A percentile compares a stretch with the other conserved stretches of the same genome.
phyloP scores from a whole-genome alignment of 345 rosid species.

The Orychophragmus violaceus region DNA sequence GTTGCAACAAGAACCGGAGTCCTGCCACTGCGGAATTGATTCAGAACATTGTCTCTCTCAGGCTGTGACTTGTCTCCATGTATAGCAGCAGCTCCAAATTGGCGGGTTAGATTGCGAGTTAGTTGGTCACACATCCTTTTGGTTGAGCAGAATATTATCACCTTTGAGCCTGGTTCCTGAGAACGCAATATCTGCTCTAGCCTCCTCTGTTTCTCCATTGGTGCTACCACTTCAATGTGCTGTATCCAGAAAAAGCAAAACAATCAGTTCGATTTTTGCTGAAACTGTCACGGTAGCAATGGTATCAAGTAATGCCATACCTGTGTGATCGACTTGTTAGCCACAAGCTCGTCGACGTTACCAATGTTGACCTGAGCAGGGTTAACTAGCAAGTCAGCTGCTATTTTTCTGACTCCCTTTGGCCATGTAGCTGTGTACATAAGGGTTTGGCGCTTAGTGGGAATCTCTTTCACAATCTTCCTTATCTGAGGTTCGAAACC shows the following conservation, averaged over 20 bases:
- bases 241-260: constrained; percentile 24
- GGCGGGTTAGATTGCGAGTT: constrained; percentile 61
- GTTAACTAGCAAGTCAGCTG: constrained; percentile 84
- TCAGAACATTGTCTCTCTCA: constrained; percentile 72
- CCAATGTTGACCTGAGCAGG: constrained; percentile 98
- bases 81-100: constrained; percentile 56
- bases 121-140: constrained; percentile 91
- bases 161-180: neutral
- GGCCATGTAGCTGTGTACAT: constrained; percentile 99
- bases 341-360: constrained; percentile 93
- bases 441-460: constrained; percentile 88
- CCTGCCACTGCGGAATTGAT: constrained; percentile 74
- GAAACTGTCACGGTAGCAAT: neutral
- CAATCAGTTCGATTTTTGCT: neutral
- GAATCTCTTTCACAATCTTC: constrained; percentile 91
- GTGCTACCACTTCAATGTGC: constrained; percentile 71
- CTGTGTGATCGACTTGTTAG: constrained; percentile 97
- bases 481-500: constrained; percentile 98
- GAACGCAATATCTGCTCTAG: neutral
- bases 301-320: constrained; percentile 28
- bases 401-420: constrained; percentile 91
- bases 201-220: constrained; percentile 51
- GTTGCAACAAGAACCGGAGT: constrained; percentile 32
- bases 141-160: constrained; percentile 36
- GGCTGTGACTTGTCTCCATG: constrained; percentile 51